These are phyloP conservation scores for Boletus pseudopeckii DNA, from an alignment of 768 basidiomycete genomes.

Conservation along the genomic window DNA sequence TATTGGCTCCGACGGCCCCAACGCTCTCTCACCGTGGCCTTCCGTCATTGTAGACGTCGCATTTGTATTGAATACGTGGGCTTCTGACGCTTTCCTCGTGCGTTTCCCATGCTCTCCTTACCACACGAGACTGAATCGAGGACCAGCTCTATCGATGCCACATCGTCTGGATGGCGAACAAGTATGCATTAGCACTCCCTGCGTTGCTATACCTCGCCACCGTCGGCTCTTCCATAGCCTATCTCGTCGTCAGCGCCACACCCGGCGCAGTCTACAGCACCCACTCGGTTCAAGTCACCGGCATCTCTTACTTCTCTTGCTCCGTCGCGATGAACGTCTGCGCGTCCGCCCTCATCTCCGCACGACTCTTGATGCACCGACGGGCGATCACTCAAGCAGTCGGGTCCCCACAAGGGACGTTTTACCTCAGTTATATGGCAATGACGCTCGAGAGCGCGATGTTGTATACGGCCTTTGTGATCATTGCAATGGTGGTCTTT, in stretches of 20 bases:
- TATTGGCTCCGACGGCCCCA: not conserved
- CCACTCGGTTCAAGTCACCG: conserved; percentile 12
- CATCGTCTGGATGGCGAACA: conserved; percentile 16
- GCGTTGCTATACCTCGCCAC: conserved; percentile 15
- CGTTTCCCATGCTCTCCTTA: not conserved
- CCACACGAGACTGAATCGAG: not conserved
- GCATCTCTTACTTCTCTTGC: conserved; percentile 13
- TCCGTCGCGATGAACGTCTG: conserved; percentile 16
- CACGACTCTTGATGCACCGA: conserved; percentile 18
- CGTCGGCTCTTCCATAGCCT: conserved; percentile 15
- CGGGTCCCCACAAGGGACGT: conserved; percentile 12
- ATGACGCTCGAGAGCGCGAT: conserved; percentile 26
- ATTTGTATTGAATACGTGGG: conserved; percentile 22
- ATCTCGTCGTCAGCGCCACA: conserved; percentile 10
- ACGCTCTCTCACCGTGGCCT: conserved; percentile 19
- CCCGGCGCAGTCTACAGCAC: conserved; percentile 19
- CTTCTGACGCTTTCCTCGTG: conserved; percentile 24
- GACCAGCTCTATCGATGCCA: conserved; percentile 23
- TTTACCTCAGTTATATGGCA: conserved; percentile 24
- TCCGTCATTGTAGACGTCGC: conserved; percentile 4
- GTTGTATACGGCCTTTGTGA: conserved; percentile 14
- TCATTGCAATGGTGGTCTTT: conserved; percentile 15
- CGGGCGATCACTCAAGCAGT: conserved; percentile 7
- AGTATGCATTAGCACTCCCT: not conserved
- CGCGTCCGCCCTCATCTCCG: conserved; percentile 13